Percentiles rank a stretch among this genome's conserved stretches.
Evolutionary conservation across 1,284 basidiomycete species (phyloP).

Genomic region (Athelia sp.): DNA sequence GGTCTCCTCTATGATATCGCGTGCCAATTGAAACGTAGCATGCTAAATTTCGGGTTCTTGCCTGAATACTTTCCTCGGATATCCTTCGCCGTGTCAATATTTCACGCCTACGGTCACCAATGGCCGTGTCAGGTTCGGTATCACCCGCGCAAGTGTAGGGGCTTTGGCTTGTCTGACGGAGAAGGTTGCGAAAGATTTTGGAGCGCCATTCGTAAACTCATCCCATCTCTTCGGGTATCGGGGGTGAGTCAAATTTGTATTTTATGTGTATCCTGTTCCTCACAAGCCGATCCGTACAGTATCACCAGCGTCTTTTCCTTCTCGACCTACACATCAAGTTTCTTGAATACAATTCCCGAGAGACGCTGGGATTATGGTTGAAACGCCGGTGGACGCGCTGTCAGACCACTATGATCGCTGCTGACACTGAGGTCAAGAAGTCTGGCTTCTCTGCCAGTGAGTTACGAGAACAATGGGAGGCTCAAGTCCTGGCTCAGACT

Average conservation of each 20-base stretch:
- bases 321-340: slow-evolving; percentile 21
- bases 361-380: slow-evolving; percentile 13
- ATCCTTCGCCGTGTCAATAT: slow-evolving; percentile 21
- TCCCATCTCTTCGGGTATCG: slow-evolving; percentile 20
- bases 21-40: slow-evolving; percentile 21
- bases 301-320: slow-evolving; percentile 15
- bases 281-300: slow-evolving; percentile 6
- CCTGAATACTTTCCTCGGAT: slow-evolving; percentile 13
- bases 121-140: slow-evolving; percentile 28
- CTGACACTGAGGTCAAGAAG: not conserved
- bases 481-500: slow-evolving; percentile 13
- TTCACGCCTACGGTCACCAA: slow-evolving; percentile 30
- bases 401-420: too few relatives aligned
- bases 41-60: slow-evolving; percentile 20
- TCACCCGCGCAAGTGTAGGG: slow-evolving; percentile 21
- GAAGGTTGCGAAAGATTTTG: slow-evolving; percentile 31
- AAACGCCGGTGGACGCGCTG: slow-evolving; percentile 5
- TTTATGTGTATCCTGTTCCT: too few relatives aligned
- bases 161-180: slow-evolving; percentile 27
- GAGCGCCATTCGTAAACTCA: slow-evolving; percentile 22
- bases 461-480: slow-evolving; percentile 12
- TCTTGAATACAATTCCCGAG: slow-evolving; percentile 5
- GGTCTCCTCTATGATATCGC: slow-evolving; percentile 2
- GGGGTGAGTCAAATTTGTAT: slow-evolving; percentile 15
- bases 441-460: slow-evolving; percentile 4